A percentile compares a stretch with the other conserved stretches of the same genome.
These are phyloP conservation scores for Ophiostoma piceae DNA, from an alignment of 2,329 filamentous ascomycete species.

Conservation along the genomic window DNA sequence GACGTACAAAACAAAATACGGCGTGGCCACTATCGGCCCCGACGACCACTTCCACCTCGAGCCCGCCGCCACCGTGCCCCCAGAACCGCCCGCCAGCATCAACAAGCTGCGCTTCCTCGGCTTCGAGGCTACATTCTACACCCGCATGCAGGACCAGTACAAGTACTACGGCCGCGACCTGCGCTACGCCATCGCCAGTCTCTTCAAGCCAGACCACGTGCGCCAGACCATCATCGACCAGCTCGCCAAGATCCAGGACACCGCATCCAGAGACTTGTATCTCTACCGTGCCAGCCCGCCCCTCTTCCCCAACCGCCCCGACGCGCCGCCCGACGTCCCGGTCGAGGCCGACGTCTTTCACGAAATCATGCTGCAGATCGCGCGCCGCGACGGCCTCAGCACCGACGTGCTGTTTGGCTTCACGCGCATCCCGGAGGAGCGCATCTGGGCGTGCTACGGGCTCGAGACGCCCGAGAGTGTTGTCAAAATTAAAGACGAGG, in stretches of 20 bases:
- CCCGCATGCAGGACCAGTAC: not conserved
- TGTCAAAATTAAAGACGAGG: not conserved
- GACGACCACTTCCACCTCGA: not conserved
- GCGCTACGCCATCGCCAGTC: not conserved
- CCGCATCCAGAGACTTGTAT: not conserved
- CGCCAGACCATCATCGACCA: constrained; percentile 7
- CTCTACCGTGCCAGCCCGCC: constrained; percentile 9
- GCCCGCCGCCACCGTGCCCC: not conserved
- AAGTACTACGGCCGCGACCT: not conserved
- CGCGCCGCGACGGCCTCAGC: not conserved
- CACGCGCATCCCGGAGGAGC: not conserved
- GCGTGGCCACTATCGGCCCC: not conserved
- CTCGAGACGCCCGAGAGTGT: not conserved
- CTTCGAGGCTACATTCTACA: constrained; percentile 5
- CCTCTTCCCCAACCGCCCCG: constrained; percentile 11
- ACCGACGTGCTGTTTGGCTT: not conserved
- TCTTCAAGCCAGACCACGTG: constrained; percentile 7
- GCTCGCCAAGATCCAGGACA: not conserved
- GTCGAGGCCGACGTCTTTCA: not conserved
- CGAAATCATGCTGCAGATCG: not conserved
- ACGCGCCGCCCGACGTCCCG: constrained; percentile 14
- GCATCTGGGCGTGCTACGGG: not conserved
- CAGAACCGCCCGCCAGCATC: too few relatives aligned
- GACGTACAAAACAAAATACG: not conserved
- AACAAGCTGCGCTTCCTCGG: not conserved